Evolutionary conservation across 306 rosid species (phyloP).

Genomic region (Morella rubra): DNA sequence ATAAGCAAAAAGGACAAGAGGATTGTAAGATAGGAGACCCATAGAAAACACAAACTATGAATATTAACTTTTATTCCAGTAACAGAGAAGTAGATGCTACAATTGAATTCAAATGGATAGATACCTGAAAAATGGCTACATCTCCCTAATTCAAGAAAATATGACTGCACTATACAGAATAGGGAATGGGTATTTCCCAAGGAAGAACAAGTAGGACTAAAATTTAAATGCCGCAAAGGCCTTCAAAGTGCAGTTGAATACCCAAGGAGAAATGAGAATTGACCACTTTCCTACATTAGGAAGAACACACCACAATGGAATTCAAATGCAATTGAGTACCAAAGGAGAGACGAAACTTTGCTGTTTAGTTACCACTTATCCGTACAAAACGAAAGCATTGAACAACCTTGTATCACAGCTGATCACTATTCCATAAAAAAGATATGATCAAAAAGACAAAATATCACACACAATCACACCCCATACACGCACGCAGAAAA

Average conservation of each 20-base stretch:
- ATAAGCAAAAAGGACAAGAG: not conserved
- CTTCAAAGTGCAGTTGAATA: slow-evolving; percentile 7
- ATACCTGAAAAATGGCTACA: not conserved
- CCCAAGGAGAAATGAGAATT: not conserved
- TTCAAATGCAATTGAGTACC: slow-evolving; percentile 1
- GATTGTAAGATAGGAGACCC: not conserved
- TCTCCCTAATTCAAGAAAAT: not conserved
- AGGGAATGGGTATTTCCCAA: not conserved
- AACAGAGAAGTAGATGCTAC: slow-evolving; percentile 9
- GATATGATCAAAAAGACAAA: no score
- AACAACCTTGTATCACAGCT: not conserved
- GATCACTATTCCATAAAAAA: not conserved
- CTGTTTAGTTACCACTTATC: slow-evolving; percentile 14
- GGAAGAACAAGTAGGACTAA: not conserved
- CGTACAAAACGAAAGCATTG: not conserved
- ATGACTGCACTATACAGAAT: not conserved
- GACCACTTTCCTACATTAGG: not conserved
- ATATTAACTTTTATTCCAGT: slow-evolving; percentile 7
- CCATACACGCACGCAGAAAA: not conserved
- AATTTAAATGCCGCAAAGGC: slow-evolving; percentile 1
- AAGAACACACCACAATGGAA: not conserved
- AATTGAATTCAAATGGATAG: not conserved
- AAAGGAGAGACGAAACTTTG: slow-evolving; percentile 1
- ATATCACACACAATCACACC: no score
- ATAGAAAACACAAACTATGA: slow-evolving; percentile 10